Percentiles rank a stretch among this genome's conserved stretches.
phyloP scores from a whole-genome alignment of 495 filamentous ascomycete genomes.

The Margaritispora aquatica region DNA sequence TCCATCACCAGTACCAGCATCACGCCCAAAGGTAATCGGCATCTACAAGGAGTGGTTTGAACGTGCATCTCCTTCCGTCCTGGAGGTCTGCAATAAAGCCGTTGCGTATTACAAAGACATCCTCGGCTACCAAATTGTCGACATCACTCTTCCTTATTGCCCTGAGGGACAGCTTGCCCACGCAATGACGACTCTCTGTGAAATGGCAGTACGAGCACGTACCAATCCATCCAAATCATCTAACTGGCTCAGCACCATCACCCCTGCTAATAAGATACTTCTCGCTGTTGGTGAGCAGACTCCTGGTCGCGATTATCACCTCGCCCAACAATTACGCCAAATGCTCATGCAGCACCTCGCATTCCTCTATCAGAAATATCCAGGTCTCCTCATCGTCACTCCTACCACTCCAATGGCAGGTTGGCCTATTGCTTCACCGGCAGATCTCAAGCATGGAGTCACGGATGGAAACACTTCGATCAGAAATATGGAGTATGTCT shows the following conservation, averaged over 20 bases:
- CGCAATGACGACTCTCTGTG: constrained; percentile 71
- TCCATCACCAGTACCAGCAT: neutral
- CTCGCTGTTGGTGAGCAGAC: constrained; percentile 58
- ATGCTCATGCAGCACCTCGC: constrained; percentile 81
- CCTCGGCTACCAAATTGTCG: constrained; percentile 59
- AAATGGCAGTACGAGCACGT: constrained; percentile 43
- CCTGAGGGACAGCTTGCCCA: constrained; percentile 71
- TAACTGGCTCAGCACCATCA: constrained; percentile 43
- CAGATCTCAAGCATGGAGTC: constrained; percentile 55
- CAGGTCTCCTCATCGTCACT: constrained; percentile 71
- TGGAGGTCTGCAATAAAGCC: constrained; percentile 48
- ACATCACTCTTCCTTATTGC: constrained; percentile 73
- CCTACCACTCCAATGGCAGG: constrained; percentile 75
- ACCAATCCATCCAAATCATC: constrained; percentile 23
- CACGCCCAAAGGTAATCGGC: constrained; percentile 47
- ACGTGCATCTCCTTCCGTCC: constrained; percentile 57
- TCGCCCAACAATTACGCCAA: constrained; percentile 66
- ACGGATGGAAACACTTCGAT: constrained; percentile 67
- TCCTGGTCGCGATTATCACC: constrained; percentile 60
- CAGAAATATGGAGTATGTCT: constrained; percentile 82
- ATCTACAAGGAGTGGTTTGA: constrained; percentile 73
- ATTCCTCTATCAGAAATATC: constrained; percentile 61
- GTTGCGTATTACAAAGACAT: constrained; percentile 53
- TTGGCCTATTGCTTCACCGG: constrained; percentile 47
- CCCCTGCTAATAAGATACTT: constrained; percentile 68